Base-by-base conservation (phyloP, 768 basidiomycete species). In the Termitomyces bulborhizus region DNA sequence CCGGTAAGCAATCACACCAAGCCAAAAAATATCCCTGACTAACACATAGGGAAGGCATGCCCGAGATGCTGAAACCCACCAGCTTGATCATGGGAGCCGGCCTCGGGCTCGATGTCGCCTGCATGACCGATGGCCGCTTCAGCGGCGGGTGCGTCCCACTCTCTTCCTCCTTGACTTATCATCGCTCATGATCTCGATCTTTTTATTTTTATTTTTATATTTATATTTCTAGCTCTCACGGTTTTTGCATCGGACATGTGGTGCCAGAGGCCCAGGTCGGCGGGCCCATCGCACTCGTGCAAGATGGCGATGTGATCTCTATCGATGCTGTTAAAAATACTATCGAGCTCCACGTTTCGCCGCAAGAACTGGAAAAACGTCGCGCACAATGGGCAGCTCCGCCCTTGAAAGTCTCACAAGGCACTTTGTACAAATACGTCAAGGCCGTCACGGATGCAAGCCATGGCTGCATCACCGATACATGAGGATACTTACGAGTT, bases 81-180 rank as follows among this genome's bases (percentile, higher is more conserved):
- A 92, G 91, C 75, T 69, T 98, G 65, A 94, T 99, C 70, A 98
- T 99, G 92, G 97, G 97, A 53, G 97, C 97, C 12, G 97, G 97
- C 11, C 79, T 98, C 11, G 97, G 97, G 11, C 76, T 88, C 61
- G 96, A 98, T 63, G 97, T 98, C 47, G 96, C 96, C 39, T 98
- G 93, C 70, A 71, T 99, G 61, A 99, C 97, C 16, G 96, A 99
- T 72, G 97, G 97, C 49, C 85, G 97, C 61, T 99, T 99, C 78
- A 93, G 90, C 68, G 95, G 95, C 75, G 95, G 95, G 93, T 97
- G 64, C 72, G 86, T 77, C 43, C 58, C 53, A 60, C 53, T 60
- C 54, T 21, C 21, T 21, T 21, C 21, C 53, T 57, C 46, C 47
- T 47, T 60, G 50, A 49, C 8, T 8, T 9, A 58, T 13, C 27